phyloP scores from a whole-genome alignment of 768 basidiomycete genomes.

The Royoungia palumana region DNA sequence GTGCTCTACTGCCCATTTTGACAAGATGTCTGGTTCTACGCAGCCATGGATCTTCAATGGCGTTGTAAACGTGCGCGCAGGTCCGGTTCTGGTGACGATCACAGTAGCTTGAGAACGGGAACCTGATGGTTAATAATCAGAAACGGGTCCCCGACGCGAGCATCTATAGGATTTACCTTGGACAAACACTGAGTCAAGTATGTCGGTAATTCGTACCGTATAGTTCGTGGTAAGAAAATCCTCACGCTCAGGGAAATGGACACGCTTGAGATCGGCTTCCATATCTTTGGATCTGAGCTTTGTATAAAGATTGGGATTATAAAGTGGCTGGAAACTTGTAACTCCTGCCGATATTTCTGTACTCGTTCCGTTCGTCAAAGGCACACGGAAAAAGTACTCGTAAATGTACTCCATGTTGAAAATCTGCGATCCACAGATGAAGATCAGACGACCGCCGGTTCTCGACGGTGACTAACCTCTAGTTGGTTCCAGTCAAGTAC shows the following conservation, averaged over 20 bases:
- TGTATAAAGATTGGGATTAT: neutral
- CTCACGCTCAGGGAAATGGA: neutral
- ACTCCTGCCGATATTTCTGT: conserved; percentile 14
- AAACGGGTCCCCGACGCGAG: too few relatives aligned
- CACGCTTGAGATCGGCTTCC: neutral
- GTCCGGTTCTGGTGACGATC: conserved; percentile 13
- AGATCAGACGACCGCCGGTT: neutral
- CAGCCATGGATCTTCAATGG: neutral
- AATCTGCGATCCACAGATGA: neutral
- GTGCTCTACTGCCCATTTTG: conserved; percentile 9
- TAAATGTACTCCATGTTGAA: conserved; percentile 10
- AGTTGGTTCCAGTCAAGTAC: too few relatives aligned
- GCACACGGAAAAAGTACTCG: conserved; percentile 10
- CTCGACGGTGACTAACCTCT: neutral
- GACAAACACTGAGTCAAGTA: neutral
- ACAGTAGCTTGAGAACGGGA: neutral
- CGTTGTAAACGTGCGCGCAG: conserved; percentile 5
- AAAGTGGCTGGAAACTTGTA: conserved; percentile 15
- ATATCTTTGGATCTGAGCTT: neutral
- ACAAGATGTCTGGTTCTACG: neutral
- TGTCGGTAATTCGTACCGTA: neutral
- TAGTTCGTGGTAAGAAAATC: neutral
- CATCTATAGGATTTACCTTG: neutral
- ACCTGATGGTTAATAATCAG: neutral
- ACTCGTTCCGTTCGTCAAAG: neutral